These are phyloP conservation scores for Colletotrichum sp. DNA, from an alignment of 2,329 filamentous ascomycete species.

Conservation along the genomic window DNA sequence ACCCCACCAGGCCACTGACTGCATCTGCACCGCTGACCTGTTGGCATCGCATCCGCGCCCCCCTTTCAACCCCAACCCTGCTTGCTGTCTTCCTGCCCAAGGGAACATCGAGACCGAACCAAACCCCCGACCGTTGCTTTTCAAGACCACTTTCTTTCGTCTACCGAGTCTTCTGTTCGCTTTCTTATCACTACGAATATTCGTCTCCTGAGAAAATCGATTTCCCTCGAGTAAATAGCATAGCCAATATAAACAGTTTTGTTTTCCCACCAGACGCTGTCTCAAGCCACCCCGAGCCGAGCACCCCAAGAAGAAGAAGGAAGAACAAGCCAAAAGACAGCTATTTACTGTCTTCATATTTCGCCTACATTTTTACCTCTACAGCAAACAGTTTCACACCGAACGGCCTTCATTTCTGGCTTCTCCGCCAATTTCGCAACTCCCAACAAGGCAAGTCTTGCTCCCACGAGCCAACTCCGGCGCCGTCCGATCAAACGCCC, in stretches of 20 bases:
- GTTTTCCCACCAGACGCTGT: slow-evolving; percentile 5
- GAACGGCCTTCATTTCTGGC: background rate
- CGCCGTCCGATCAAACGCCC: background rate
- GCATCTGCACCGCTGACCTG: slow-evolving; percentile 5
- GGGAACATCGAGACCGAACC: slow-evolving; percentile 7
- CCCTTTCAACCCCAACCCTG: background rate
- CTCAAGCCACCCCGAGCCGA: slow-evolving; percentile 4
- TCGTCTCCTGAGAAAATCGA: background rate
- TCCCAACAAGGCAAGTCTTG: background rate
- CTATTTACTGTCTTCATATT: background rate
- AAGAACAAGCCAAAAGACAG: background rate
- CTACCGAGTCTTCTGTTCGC: background rate
- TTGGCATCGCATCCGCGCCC: background rate
- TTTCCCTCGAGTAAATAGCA: slow-evolving; percentile 7
- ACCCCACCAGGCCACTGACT: slow-evolving; percentile 15
- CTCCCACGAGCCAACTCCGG: background rate
- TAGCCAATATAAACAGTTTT: slow-evolving; percentile 21
- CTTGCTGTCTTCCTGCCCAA: slow-evolving; percentile 18
- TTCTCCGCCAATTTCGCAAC: background rate
- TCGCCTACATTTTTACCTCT: slow-evolving; percentile 1
- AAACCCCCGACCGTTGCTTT: background rate
- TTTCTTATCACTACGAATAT: background rate
- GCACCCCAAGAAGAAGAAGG: background rate
- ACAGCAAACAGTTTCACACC: slow-evolving; percentile 4
- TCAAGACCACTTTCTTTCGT: background rate